Base-by-base conservation (phyloP, 345 rosid genomes). In the Iberis pinnata region DNA sequence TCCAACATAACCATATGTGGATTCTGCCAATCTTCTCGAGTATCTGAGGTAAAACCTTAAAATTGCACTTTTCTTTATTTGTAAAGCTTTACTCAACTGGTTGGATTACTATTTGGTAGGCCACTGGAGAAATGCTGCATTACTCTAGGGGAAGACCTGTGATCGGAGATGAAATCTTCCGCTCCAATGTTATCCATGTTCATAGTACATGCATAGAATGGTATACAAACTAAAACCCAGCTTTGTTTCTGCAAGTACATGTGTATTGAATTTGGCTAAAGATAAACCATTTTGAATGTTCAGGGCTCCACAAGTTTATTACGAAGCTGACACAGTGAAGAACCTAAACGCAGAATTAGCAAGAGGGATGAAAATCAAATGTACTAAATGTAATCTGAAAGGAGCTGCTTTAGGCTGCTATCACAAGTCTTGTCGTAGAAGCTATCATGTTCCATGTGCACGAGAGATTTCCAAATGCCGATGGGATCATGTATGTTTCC, bases 341-440 rank as follows among this genome's bases (percentile, higher is more conserved):
- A 89, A 89, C 70, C 68, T 89, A 63, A 80, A 80, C 61, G 55
- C 71, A 48, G 96, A 89, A 75, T 58, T 86, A 40, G 79, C 75
- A 38, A 86, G 96, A 63, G 94, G 95, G 2, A 62, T 76, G 60
- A 82, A 86, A 61, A 77, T 89, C 32, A 89, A 86, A 62, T 86
- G 96, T 59, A 67, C 72, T 51, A 63, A 46, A 58, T 89, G 97
- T 65, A 75, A 78, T 42, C 74, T 66, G 18, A 89, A 89, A 72
- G 97, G 94, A 6, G 94, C 94, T 36, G 88, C 96, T 17, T 70
- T 89, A 36, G 97, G 96, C 44, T 89, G 97, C 74, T 86, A 67
- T 67, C 64, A 65, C n/a, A 74, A 65, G 58, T 86, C 88, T 52
- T 86, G 95, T 66, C 74, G 81, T 37, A 73, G 75, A 68, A 83